A percentile compares a stretch with the other conserved stretches of the same genome.
Evolutionary conservation across 1,284 basidiomycete genomes (phyloP).

Genomic region (Cryptococcus jaspeensis): DNA sequence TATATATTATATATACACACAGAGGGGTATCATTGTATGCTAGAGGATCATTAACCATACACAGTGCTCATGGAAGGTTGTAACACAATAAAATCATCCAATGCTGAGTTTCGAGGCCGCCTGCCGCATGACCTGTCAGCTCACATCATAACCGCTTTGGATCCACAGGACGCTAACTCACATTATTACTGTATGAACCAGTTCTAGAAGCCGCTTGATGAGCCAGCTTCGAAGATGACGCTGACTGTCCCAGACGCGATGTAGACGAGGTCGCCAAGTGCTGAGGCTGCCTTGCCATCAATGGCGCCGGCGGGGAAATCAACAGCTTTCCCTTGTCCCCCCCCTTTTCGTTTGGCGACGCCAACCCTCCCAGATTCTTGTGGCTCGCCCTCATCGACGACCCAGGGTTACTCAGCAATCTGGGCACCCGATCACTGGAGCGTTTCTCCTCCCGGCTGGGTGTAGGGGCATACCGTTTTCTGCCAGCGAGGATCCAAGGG

Average conservation of each 20-base stretch:
- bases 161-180: not conserved
- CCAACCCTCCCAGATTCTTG: conserved; percentile 5
- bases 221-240: conserved; percentile 16
- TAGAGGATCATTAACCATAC: not conserved
- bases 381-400: conserved; percentile 7
- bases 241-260: conserved; percentile 22
- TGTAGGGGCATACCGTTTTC: conserved; percentile 11
- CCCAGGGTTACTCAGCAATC: not conserved
- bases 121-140: not conserved
- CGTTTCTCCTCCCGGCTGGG: conserved; percentile 8
- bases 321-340: conserved; percentile 18
- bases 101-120: conserved; percentile 17
- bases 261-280: conserved; percentile 13
- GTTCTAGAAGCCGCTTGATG: conserved; percentile 8
- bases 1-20: conserved; percentile 1
- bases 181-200: conserved; percentile 1
- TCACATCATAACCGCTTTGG: conserved; percentile 1
- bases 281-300: conserved; percentile 31
- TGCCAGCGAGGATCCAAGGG: conserved; percentile 70
- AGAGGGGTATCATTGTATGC: conserved; percentile 5
- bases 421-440: not conserved
- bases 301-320: conserved; percentile 48
- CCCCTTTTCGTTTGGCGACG: not conserved
- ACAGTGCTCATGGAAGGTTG: not conserved
- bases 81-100: conserved; percentile 3